Evolutionary conservation across 345 rosid species (phyloP), one percentile per base, ranked within the genome.

Genomic region (Eutrema japonicum): DNA sequence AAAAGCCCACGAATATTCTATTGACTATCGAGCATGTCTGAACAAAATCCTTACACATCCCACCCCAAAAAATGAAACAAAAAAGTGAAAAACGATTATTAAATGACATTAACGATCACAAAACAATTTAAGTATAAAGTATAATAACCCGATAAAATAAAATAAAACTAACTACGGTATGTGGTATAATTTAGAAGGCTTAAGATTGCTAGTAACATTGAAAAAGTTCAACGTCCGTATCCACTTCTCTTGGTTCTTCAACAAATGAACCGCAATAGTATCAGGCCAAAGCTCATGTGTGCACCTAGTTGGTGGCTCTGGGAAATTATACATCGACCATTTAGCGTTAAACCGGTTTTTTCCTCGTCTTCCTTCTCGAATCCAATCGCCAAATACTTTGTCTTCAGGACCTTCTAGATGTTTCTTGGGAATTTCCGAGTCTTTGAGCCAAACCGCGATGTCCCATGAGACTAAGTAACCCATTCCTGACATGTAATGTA

Each of bases 401-500:
- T 90, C 97, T 64, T 93, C 97, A 0, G 97, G 96, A 0, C 97
- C 98, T 79, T 85, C 88, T 18, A 82, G 6, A 45, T 86, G 87
- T n/a, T 81, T 84, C 66, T 71, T 87, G 0, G 98, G 92, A 8
- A 91, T 83, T 3, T 89, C 89, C 0, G 93, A 91, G 10, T 81
- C 85, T 64, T 82, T 84, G 52, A 93, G 82, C 97, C 98, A 93
- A 73, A 89, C 91, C 4, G 82, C 90, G 0, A 91, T 88, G 53
- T 91, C 97, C 98, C 96, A 91, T 1, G 98, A 88, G 16, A 89
- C 81, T 76, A 89, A 70, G 65, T 89, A 93, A 1, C 96, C 98
- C 98, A 93, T 93, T 2, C 97, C 97, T 0, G 96, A 83, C 94
- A 91, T 93, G 84, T 93, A 93, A 67, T 80, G 86, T n/a, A 79